Conservation (phyloP, 192 early-diverging fungal genomes). For the Coemansia sp. region DNA sequence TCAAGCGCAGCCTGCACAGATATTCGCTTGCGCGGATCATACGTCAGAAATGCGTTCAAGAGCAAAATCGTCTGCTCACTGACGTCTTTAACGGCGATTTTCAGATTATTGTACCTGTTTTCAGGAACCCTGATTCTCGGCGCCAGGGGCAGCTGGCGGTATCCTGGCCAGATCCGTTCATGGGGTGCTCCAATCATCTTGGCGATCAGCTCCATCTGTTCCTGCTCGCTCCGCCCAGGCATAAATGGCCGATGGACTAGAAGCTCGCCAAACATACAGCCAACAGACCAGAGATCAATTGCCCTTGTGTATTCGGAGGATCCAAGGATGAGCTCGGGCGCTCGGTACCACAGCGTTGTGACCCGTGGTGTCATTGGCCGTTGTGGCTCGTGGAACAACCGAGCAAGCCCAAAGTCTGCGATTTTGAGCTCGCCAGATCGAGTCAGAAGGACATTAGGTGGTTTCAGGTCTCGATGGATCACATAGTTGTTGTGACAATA, state of each 20-base stretch:
- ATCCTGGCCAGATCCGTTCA: constrained; percentile 76
- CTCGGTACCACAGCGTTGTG: constrained; percentile 85
- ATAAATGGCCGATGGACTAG: constrained; percentile 70
- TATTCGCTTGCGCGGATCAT: constrained; percentile 68
- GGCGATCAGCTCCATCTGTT: constrained; percentile 74
- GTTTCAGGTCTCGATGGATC: constrained; percentile 75
- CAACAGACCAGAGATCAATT: constrained; percentile 72
- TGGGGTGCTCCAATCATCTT: constrained; percentile 76
- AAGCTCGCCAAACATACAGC: constrained; percentile 85
- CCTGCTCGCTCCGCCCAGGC: constrained; percentile 77
- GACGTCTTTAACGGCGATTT: constrained; percentile 56
- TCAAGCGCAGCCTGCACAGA: constrained; percentile 65
- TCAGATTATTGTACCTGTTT: constrained; percentile 62
- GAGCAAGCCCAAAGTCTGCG: constrained; percentile 81
- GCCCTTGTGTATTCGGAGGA: constrained; percentile 69
- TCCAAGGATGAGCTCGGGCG: constrained; percentile 78
- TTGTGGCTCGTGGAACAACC: constrained; percentile 60
- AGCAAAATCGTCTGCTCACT: constrained; percentile 60
- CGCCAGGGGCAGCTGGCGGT: constrained; percentile 63
- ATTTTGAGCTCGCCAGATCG: constrained; percentile 71
- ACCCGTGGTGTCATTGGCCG: constrained; percentile 80
- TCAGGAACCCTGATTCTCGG: constrained; percentile 60
- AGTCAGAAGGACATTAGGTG: constrained; percentile 74
- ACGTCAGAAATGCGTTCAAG: constrained; percentile 69
- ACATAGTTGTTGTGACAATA: constrained; percentile 69